phyloP scores from a whole-genome alignment of 1,284 basidiomycete genomes.

The Vanrija sp. region DNA sequence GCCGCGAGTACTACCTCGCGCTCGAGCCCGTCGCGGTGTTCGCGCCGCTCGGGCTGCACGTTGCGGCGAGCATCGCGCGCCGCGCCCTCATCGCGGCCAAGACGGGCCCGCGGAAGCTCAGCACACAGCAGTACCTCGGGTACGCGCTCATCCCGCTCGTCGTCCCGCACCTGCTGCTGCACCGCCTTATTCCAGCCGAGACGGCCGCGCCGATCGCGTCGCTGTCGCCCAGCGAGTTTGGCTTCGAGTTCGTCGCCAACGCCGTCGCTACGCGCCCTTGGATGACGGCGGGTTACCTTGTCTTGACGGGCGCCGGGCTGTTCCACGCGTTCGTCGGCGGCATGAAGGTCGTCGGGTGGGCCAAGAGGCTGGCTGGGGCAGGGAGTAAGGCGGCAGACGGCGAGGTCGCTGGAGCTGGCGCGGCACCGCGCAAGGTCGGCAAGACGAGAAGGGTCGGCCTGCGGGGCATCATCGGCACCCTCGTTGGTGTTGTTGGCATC shows the following conservation, averaged over 20 bases:
- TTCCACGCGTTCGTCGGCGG: constrained; percentile 33
- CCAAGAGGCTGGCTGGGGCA: constrained; percentile 10
- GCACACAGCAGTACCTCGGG: constrained; percentile 24
- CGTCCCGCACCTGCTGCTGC: constrained; percentile 28
- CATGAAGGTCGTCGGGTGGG: constrained; percentile 39
- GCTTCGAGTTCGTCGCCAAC: constrained; percentile 42
- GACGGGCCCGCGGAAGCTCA: constrained; percentile 8
- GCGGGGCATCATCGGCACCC: constrained; percentile 20
- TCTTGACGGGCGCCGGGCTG: constrained; percentile 21
- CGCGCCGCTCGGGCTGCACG: constrained; percentile 33
- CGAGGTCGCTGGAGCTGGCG: background rate
- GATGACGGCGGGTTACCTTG: constrained; percentile 25
- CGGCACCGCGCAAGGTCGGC: constrained; percentile 2
- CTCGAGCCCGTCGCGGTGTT: constrained; percentile 38
- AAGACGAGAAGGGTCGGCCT: constrained; percentile 20
- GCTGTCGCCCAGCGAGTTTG: constrained; percentile 38
- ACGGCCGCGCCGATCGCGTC: constrained; percentile 25
- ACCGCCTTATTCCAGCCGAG: constrained; percentile 35
- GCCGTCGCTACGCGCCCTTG: constrained; percentile 21
- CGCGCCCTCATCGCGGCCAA: constrained; percentile 22
- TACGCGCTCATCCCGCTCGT: constrained; percentile 31
- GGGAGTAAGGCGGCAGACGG: background rate
- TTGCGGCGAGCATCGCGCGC: constrained; percentile 24
- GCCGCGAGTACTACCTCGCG: constrained; percentile 40
- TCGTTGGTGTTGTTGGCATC: constrained; percentile 27